Evolutionary conservation across 345 rosid genomes (phyloP).

Genomic region (Eucalyptus virginea): DNA sequence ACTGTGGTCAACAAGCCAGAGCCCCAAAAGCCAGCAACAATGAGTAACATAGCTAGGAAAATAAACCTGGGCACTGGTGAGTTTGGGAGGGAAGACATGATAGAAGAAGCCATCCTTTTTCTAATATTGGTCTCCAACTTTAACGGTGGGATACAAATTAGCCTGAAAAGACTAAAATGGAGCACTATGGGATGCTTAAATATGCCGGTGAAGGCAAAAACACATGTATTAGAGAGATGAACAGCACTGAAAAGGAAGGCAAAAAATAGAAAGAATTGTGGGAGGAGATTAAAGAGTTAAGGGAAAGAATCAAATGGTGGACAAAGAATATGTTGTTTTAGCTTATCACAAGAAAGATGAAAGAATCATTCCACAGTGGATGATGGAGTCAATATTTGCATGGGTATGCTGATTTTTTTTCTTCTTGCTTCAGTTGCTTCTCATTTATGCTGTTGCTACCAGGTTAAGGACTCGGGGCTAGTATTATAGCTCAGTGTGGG

Average conservation of each 20-base stretch:
- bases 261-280: neutral
- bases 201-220: neutral
- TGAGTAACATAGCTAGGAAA: neutral
- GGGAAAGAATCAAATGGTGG: neutral
- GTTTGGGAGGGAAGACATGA: neutral
- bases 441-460: neutral
- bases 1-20: neutral
- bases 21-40: slow-evolving; percentile 1
- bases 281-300: neutral
- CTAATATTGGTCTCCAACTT: neutral
- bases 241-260: neutral
- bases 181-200: neutral
- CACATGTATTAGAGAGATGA: neutral
- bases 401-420: neutral
- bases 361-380: neutral
- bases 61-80: neutral
- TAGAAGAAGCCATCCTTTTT: neutral
- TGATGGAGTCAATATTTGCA: neutral
- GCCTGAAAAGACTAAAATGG: neutral
- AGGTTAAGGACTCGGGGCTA: neutral
- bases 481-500: neutral
- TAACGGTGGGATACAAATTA: neutral
- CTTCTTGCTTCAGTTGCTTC: neutral
- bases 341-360: neutral
- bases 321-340: neutral